phyloP scores from a whole-genome alignment of 805 yeast species.

The Saccharomycopsis fermentans region DNA sequence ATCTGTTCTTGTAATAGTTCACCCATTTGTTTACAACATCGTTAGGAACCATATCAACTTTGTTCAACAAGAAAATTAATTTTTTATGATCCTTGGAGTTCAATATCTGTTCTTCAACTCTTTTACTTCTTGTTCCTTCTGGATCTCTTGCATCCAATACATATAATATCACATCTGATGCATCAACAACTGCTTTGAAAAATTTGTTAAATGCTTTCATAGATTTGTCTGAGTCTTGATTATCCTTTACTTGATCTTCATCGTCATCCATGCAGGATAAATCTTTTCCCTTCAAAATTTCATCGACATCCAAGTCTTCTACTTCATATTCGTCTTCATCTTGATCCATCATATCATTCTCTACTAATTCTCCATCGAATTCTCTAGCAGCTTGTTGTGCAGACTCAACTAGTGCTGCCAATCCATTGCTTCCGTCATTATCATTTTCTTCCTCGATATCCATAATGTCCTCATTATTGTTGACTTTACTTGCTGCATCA shows the following conservation, averaged over 20 bases:
- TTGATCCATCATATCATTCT: conserved; percentile 30
- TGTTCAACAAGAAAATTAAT: conserved; percentile 76
- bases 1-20: conserved; percentile 61
- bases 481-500: conserved; percentile 31
- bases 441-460: conserved; percentile 32
- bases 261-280: conserved; percentile 34
- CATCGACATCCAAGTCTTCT: conserved; percentile 38
- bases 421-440: conserved; percentile 40
- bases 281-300: conserved; percentile 26
- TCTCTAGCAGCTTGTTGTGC: conserved; percentile 83
- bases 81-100: conserved; percentile 69
- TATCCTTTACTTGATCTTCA: conserved; percentile 34
- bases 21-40: conserved; percentile 79
- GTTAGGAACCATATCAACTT: conserved; percentile 87
- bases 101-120: conserved; percentile 82
- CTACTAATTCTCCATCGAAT: conserved; percentile 47
- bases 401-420: conserved; percentile 80
- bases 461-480: conserved; percentile 29
- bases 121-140: conserved; percentile 83
- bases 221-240: conserved; percentile 53
- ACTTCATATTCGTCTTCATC: conserved; percentile 37
- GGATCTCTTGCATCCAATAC: conserved; percentile 98
- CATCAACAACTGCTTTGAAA: conserved; percentile 86
- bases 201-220: conserved; percentile 90
- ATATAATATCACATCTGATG: conserved; percentile 81